Evolutionary conservation across 2,329 filamentous ascomycete species (phyloP), one percentile per base, ranked within the genome.

Genomic region (Exophiala dermatitidis): DNA sequence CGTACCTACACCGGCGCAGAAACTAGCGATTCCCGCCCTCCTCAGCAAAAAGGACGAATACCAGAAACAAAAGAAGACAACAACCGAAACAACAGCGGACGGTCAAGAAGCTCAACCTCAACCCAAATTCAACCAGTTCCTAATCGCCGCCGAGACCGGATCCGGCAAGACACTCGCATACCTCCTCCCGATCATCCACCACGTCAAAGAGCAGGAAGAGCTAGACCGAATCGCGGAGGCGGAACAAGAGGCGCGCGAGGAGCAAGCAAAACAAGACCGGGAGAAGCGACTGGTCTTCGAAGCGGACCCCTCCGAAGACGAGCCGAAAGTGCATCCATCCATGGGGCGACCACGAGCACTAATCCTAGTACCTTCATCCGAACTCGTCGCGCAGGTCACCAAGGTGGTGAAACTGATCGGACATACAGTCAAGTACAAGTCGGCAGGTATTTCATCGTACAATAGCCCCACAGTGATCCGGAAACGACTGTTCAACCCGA

Each of bases 141-240:
- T 98, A 8, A 77, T 98, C 46, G 93, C 93, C 3, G 93, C 93
- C 7, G 93, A 98, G 74, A 98, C 93, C 0, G 93, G 93, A 8
- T 97, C 93, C 0, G 93, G 93, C 56, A 98, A 98, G 75, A 98
- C 93, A 1, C 75, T 98, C 57, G 89, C 93, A 5, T 98, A 98
- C 66, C 74, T 97, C 3, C 71, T 96, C 3, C 94, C 93, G 0
- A 79, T 85, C 10, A 76, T 98, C 48, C 83, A 98, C 70, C 86
- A 88, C 5, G 71, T 98, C 63, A 98, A 98, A 72, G 74, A 81
- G 33, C 83, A 82, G 4, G 88, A 91, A 65, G 74, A 76, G 0
- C 68, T 73, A 8, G 85, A 90, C 59, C 77, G 81, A 51, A 75
- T 79, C 1, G 82, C 83, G 56, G 80, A 83, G 61, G 72, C 73